phyloP scores from a whole-genome alignment of 2,329 filamentous ascomycete species.

The Botrytis paeoniae region DNA sequence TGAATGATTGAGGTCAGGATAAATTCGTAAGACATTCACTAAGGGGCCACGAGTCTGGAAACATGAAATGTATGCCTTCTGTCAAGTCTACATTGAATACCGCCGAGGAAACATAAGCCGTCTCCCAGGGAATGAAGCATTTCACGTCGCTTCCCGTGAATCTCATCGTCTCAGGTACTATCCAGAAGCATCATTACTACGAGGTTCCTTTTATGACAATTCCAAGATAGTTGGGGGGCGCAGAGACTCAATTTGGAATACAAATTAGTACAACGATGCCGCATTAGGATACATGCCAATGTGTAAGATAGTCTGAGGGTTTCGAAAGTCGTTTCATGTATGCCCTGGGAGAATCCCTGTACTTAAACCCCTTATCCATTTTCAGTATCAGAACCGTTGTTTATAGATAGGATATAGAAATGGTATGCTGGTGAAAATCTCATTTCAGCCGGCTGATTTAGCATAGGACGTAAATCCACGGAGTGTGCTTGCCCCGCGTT shows the following conservation, averaged over 20 bases:
- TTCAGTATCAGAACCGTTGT: neutral
- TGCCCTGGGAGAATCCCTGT: neutral
- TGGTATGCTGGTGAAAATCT: neutral
- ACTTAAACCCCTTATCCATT: neutral
- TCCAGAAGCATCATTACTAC: neutral
- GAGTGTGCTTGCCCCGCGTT: neutral
- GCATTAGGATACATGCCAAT: neutral
- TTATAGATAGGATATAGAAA: neutral
- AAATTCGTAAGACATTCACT: neutral
- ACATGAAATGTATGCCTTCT: neutral
- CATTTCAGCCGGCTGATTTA: neutral
- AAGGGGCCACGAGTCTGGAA: neutral
- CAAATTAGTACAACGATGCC: neutral
- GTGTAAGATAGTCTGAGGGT: neutral
- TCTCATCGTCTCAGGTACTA: slow-evolving; percentile 5
- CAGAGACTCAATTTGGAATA: neutral
- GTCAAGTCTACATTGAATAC: neutral
- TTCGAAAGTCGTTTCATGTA: slow-evolving; percentile 4
- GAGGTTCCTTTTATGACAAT: neutral
- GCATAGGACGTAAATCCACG: neutral
- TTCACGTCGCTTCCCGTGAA: neutral
- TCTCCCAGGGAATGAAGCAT: neutral
- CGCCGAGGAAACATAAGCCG: neutral
- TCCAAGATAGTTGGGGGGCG: neutral
- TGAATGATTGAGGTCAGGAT: neutral